Evolutionary conservation across 192 early-diverging fungal species (phyloP), one percentile per base, ranked within the genome.

Genomic region (Linderina pennispora): DNA sequence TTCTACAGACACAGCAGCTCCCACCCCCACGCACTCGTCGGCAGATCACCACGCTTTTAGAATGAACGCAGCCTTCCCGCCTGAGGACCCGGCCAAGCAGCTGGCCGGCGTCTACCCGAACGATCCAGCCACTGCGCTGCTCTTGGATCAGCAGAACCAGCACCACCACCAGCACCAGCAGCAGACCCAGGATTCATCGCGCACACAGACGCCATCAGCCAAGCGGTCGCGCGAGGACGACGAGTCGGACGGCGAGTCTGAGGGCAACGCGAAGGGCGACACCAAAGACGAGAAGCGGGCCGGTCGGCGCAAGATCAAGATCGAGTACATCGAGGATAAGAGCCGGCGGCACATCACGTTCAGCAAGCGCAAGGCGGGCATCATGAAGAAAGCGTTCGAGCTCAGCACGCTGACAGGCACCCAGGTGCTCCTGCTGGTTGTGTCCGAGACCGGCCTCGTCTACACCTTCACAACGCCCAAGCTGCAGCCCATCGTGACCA

Each of bases 371-470:
- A 94, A 94, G 62, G 87, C 91, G 11, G 94, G 94, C 35, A 92
- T 97, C 54, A 94, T 97, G 94, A 97, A 97, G 71, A 97, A 97
- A 85, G 93, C 91, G 5, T 94, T 88, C 54, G 93, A 96, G 62
- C 80, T 96, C 7, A 84, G 82, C 54, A 92, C 90, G 6, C 76
- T 96, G 51, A 96, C 93, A 5, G 93, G 93, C 36, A 96, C 93
- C 5, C 90, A 96, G 74, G 90, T 94, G 8, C 72, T 96, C 26
- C 77, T 96, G 25, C 64, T 96, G 44, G 90, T 96, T 13, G 93
- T 92, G 28, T 92, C 90, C 8, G 93, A 96, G 63, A 94, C 91
- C 35, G 93, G 93, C 18, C 84, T 92, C 32, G 91, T 96, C 8
- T 94, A 94, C 67, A 94, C 90, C 13, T 94, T 92, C 62, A 91